Conservation (phyloP, 441 rosid species). For the Eruca vesicaria region DNA sequence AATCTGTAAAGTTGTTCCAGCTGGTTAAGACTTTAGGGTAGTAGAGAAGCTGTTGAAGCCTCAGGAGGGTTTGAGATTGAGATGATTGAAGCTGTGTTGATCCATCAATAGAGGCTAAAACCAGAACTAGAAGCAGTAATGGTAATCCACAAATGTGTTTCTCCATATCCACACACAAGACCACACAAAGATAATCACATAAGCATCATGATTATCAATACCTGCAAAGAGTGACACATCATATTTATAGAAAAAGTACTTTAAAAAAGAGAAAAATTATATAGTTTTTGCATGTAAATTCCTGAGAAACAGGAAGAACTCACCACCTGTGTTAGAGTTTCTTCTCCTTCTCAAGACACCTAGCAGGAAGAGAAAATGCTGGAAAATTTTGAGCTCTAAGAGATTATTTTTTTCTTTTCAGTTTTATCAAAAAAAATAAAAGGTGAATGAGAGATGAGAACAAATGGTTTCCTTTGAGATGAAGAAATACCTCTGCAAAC, state of each 20-base stretch:
- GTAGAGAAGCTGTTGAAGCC: conserved; percentile 67
- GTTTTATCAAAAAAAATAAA: conserved; percentile 4
- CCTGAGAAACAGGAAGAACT: conserved; percentile 23
- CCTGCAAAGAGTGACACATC: conserved; percentile 27
- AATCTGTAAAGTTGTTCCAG: conserved; percentile 75
- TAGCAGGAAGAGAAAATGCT: conserved; percentile 13
- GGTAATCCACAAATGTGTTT: conserved; percentile 33
- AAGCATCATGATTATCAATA: not conserved
- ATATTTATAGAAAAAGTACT: conserved; percentile 4
- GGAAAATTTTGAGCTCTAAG: not conserved
- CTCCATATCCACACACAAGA: conserved; percentile 43
- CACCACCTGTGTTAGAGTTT: conserved; percentile 17
- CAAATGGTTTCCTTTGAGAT: conserved; percentile 33
- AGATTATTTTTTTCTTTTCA: not conserved
- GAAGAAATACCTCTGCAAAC: conserved; percentile 38
- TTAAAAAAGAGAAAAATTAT: not conserved
- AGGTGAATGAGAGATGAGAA: conserved; percentile 6
- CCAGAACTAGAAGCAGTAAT: conserved; percentile 36
- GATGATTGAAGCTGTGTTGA: conserved; percentile 73
- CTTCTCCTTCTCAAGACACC: conserved; percentile 18
- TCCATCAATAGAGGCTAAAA: conserved; percentile 38
- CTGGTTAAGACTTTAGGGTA: conserved; percentile 56
- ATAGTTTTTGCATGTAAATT: conserved; percentile 26
- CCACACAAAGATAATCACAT: conserved; percentile 8
- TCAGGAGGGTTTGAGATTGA: conserved; percentile 62